Conservation (phyloP, 306 rosid species). For the Vigna nakashimae region DNA sequence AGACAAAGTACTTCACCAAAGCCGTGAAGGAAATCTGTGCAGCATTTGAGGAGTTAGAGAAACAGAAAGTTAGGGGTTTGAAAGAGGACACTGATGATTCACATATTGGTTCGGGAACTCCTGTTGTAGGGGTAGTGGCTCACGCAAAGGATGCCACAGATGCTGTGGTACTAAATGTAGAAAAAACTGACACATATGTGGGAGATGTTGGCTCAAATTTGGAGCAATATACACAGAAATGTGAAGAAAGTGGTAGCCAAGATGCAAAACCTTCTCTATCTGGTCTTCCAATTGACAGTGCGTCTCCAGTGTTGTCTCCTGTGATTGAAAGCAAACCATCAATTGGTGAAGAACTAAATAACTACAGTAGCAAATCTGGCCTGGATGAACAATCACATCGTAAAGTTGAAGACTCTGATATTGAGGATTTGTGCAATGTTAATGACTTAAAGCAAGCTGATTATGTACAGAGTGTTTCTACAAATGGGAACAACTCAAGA, state of each 20-base stretch:
- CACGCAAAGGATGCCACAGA: slow-evolving; percentile 56
- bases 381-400: slow-evolving; percentile 24
- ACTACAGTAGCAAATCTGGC: slow-evolving; percentile 47
- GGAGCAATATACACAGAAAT: slow-evolving; percentile 65
- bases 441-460: slow-evolving; percentile 46
- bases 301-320: slow-evolving; percentile 52
- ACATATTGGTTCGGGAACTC: slow-evolving; percentile 56
- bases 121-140: slow-evolving; percentile 56
- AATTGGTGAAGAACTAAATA: slow-evolving; percentile 47
- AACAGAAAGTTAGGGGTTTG: slow-evolving; percentile 59
- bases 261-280: slow-evolving; percentile 56
- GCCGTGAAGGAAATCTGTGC: slow-evolving; percentile 85
- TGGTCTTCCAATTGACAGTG: slow-evolving; percentile 47
- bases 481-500: slow-evolving; percentile 55
- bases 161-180: slow-evolving; percentile 47
- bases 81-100: slow-evolving; percentile 61
- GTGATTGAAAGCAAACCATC: slow-evolving; percentile 51
- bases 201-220: slow-evolving; percentile 61
- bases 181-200: slow-evolving; percentile 43
- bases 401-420: slow-evolving; percentile 31
- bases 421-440: slow-evolving; percentile 43
- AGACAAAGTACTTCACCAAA: slow-evolving; percentile 71
- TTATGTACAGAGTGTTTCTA: slow-evolving; percentile 47
- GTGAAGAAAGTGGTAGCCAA: slow-evolving; percentile 55
- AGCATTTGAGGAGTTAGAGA: slow-evolving; percentile 79